Evolutionary conservation across 768 basidiomycete genomes (phyloP), one percentile per base, ranked within the genome.

Genomic region (Leccinum obscurum): DNA sequence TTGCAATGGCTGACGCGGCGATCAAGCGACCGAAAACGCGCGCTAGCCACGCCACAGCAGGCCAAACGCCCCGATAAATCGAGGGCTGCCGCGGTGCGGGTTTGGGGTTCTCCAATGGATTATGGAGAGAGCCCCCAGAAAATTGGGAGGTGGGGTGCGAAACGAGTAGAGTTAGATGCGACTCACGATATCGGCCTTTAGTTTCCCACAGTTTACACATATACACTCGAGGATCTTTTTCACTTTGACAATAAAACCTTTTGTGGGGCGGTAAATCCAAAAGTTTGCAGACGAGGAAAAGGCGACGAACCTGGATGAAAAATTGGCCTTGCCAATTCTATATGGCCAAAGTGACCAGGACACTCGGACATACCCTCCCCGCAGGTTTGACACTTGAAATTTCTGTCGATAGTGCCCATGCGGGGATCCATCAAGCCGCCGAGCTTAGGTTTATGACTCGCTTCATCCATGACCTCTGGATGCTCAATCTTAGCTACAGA

Each of bases 281-380:
- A 11, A 6, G 20, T 4, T 41, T 20, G 56, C 44, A 48, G 56
- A 59, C 9, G 52, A 22, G 3, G 24, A 39, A n/a, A 9, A 28
- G 6, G 26, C 10, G 26, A 82, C 88, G 63, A 76, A 93, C 93
- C 94, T 76, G 93, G 90, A 76, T 98, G 96, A 71, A 95, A 98
- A 35, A 97, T 93, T n/a, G 96, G 95, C 68, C 94, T 83, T 49
- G 93, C 93, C 70, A 99, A 80, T 78, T 99, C 97, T 70, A 99
- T 93, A 74, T 98, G 95, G 57, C 97, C 97, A 79, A 99, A 99
- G 76, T 98, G 97, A 54, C 97, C 97, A 28, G 97, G 95, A 79
- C 97, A 99, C 74, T 98, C 97, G 17, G 94, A 89, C 95, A 98
- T 98, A n/a, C 95, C 96, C 83, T 99, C 97, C 66, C 95, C 95